These are phyloP conservation scores for Solanum chiquidenum DNA, from an alignment of 257 asterid genomes.

Conservation along the genomic window DNA sequence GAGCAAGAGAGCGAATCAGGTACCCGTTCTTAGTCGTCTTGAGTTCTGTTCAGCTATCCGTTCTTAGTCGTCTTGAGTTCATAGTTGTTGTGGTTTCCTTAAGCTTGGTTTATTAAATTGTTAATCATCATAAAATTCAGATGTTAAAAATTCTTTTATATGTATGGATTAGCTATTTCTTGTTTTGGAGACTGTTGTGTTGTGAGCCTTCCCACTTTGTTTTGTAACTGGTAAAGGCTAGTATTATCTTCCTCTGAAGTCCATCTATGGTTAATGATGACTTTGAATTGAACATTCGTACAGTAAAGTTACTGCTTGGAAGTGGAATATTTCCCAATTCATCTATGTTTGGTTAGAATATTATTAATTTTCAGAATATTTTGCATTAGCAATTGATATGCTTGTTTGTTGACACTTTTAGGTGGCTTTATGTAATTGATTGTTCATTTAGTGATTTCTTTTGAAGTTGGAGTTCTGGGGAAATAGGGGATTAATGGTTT, in stretches of 20 bases:
- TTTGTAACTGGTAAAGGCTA: neutral
- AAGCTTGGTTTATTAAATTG: too few relatives aligned
- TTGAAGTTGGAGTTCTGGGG: neutral
- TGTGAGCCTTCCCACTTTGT: neutral
- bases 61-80: too few relatives aligned
- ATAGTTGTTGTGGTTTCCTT: too few relatives aligned
- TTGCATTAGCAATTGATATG: neutral
- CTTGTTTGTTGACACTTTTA: neutral
- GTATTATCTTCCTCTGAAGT: neutral
- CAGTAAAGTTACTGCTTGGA: neutral
- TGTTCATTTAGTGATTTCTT: neutral
- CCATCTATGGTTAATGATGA: neutral
- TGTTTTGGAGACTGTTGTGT: neutral
- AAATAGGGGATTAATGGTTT: too few relatives aligned
- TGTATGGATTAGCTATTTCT: neutral
- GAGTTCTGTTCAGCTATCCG: too few relatives aligned
- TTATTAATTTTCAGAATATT: neutral
- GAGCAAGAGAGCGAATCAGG: too few relatives aligned
- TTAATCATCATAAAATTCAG: neutral
- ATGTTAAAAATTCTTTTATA: neutral
- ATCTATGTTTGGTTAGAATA: too few relatives aligned
- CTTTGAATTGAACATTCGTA: neutral
- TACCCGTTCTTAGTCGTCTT: too few relatives aligned
- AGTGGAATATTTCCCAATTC: neutral
- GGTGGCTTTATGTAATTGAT: neutral